Evolutionary conservation across 140 eudicot species (phyloP).

Genomic region (Ambrosia hybrid): DNA sequence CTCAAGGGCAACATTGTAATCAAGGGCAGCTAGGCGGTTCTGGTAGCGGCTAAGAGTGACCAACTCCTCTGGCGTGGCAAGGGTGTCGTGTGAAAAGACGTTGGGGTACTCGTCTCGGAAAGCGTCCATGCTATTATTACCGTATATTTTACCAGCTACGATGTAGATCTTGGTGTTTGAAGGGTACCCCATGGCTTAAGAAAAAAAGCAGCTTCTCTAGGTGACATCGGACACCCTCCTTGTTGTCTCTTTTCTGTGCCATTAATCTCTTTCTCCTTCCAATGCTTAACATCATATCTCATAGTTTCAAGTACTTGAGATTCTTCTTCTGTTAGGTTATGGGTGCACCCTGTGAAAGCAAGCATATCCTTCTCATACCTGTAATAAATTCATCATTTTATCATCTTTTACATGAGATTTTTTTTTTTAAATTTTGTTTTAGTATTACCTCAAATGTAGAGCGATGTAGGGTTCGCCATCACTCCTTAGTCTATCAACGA

Average conservation of each 20-base stretch:
- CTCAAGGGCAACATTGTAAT: slow-evolving; percentile 78
- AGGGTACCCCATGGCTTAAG: slow-evolving; percentile 94
- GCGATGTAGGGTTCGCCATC: slow-evolving; percentile 77
- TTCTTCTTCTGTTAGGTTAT: slow-evolving; percentile 66
- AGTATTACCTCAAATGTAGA: slow-evolving; percentile 81
- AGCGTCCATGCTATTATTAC: slow-evolving; percentile 66
- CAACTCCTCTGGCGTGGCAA: slow-evolving; percentile 68
- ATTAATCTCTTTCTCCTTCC: slow-evolving; percentile 96
- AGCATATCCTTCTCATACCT: slow-evolving; percentile 99
- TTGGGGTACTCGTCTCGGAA: slow-evolving; percentile 70
- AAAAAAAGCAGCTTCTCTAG: slow-evolving; percentile 89
- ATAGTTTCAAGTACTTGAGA: slow-evolving; percentile 63
- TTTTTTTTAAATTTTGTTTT: slow-evolving; percentile 9
- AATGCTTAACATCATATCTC: slow-evolving; percentile 76
- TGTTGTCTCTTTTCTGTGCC: slow-evolving; percentile 56
- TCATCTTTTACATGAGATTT: neutral
- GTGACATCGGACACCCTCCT: slow-evolving; percentile 98
- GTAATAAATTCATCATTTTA: slow-evolving; percentile 13
- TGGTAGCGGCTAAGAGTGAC: slow-evolving; percentile 56
- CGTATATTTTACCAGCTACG: slow-evolving; percentile 90
- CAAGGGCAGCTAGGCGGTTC: slow-evolving; percentile 92
- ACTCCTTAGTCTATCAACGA: slow-evolving; percentile 60
- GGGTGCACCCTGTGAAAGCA: slow-evolving; percentile 94
- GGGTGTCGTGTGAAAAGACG: slow-evolving; percentile 67
- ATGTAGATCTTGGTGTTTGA: slow-evolving; percentile 68